These are phyloP conservation scores for Neurospora discreta DNA, from an alignment of 495 filamentous ascomycete genomes.

Conservation along the genomic window DNA sequence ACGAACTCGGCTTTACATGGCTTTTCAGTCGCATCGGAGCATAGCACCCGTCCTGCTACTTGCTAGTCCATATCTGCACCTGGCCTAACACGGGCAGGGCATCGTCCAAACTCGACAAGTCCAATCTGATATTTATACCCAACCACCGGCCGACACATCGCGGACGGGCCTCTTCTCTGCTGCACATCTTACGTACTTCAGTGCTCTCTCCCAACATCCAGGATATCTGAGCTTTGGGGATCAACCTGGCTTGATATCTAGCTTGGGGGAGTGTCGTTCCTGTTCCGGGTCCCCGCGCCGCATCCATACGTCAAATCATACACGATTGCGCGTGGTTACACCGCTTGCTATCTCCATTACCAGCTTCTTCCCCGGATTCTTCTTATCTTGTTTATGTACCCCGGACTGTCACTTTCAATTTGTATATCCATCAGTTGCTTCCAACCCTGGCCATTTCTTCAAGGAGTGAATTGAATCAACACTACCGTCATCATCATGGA, in stretches of 20 bases:
- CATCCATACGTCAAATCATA: neutral
- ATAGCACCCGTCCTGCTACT: neutral
- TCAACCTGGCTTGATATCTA: neutral
- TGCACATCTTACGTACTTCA: neutral
- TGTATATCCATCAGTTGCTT: neutral
- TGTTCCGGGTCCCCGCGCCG: neutral
- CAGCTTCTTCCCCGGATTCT: conserved; percentile 1
- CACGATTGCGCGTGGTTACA: neutral
- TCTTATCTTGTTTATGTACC: neutral
- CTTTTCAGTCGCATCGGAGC: neutral
- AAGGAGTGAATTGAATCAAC: neutral
- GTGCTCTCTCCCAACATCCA: neutral
- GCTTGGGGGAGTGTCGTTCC: neutral
- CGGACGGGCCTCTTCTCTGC: neutral
- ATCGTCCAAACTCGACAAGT: neutral
- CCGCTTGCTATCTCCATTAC: neutral
- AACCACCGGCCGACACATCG: neutral
- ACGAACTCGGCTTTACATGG: neutral
- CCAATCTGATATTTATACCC: neutral
- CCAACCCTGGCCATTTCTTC: neutral
- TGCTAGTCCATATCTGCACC: neutral
- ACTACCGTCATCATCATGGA: conserved; percentile 30
- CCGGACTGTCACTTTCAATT: neutral
- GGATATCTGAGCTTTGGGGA: neutral
- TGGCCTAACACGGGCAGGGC: neutral